A percentile compares a stretch with the other conserved stretches of the same genome.
Conservation (phyloP, 1,139 yeast species). For the Blastobotrys indianensis region DNA sequence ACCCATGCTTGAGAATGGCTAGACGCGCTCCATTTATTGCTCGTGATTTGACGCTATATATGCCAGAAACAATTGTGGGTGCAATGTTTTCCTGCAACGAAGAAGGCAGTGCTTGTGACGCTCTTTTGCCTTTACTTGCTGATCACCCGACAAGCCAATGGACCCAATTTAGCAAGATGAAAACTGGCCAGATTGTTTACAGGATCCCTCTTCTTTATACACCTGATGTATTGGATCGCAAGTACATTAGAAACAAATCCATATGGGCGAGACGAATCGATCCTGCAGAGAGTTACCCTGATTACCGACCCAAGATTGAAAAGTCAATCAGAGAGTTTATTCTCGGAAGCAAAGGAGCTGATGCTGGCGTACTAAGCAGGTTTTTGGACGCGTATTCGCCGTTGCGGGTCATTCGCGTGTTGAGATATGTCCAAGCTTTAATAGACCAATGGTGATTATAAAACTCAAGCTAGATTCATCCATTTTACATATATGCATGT, state of each 20-base stretch:
- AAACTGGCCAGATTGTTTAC: neutral
- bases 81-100: slow-evolving; percentile 4
- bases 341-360: neutral
- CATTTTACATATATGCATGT: too few relatives aligned
- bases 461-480: too few relatives aligned
- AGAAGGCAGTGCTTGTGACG: neutral
- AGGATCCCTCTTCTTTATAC: slow-evolving; percentile 11
- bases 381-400: slow-evolving; percentile 5
- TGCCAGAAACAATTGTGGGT: slow-evolving; percentile 10
- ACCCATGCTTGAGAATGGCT: slow-evolving; percentile 5
- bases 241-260: neutral
- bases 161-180: neutral
- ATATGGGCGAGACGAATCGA: neutral
- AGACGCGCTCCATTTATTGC: slow-evolving; percentile 7
- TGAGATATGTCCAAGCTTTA: slow-evolving; percentile 5
- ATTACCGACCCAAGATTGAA: neutral
- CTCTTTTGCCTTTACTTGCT: slow-evolving; percentile 9
- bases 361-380: slow-evolving; percentile 1
- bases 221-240: slow-evolving; percentile 11
- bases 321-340: neutral
- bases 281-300: slow-evolving; percentile 5
- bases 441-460: slow-evolving; percentile 8
- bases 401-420: neutral
- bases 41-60: slow-evolving; percentile 7
- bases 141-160: slow-evolving; percentile 6